A percentile compares a stretch with the other conserved stretches of the same genome.
Evolutionary conservation across 1,139 yeast genomes (phyloP).

Genomic region (Candida tetrigidarum): DNA sequence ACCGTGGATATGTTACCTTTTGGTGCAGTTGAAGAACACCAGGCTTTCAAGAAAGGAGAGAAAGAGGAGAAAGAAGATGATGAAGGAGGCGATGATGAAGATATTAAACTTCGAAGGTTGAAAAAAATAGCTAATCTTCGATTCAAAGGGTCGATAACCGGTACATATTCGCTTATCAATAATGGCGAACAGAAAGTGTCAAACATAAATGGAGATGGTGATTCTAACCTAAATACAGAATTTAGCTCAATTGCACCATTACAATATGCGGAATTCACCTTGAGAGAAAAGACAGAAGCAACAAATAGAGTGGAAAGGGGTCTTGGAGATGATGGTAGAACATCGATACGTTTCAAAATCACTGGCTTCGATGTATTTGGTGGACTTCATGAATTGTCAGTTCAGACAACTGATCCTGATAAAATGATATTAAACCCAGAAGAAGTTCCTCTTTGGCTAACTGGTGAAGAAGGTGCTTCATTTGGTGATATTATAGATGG

Average conservation of each 20-base stretch:
- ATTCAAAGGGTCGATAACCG: constrained; percentile 57
- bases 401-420: constrained; percentile 25
- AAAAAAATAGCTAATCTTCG: constrained; percentile 51
- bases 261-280: constrained; percentile 49
- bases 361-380: constrained; percentile 81
- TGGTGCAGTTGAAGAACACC: constrained; percentile 40
- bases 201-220: no score
- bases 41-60: constrained; percentile 17
- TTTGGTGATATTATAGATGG: constrained; percentile 55
- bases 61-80: constrained; percentile 9
- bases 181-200: no score
- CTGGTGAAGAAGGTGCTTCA: constrained; percentile 71
- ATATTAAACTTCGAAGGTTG: constrained; percentile 21
- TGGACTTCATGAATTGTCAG: constrained; percentile 78
- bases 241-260: constrained; percentile 59
- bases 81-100: constrained; percentile 12
- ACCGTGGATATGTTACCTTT: constrained; percentile 66
- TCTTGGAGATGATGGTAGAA: constrained; percentile 15
- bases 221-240: no score
- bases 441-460: constrained; percentile 72
- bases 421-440: constrained; percentile 55
- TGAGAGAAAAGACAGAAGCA: constrained; percentile 30
- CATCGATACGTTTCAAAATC: constrained; percentile 51
- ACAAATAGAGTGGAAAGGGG: constrained; percentile 12
- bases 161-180: constrained; percentile 21